Conservation (phyloP, 1,284 basidiomycete species). For the Cutaneotrichosporon sp. region DNA sequence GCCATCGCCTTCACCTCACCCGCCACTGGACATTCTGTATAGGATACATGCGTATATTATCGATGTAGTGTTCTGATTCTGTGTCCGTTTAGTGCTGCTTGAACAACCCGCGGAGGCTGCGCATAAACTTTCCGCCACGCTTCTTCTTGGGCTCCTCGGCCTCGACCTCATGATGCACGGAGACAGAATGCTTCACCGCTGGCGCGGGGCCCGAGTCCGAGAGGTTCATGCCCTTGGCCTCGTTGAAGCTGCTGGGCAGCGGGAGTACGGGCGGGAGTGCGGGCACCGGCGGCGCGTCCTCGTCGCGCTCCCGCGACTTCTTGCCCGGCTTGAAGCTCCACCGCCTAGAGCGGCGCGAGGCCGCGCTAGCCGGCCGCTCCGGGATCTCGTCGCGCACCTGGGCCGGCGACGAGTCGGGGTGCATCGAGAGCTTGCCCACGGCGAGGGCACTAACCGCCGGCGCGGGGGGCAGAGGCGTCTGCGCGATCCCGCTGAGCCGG, state of each 20-base stretch:
- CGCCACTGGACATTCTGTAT: not conserved
- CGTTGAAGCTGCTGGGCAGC: not conserved
- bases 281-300: not conserved
- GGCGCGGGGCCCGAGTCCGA: not conserved
- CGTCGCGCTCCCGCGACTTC: not conserved
- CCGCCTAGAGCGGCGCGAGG: not conserved
- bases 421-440: not conserved
- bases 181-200: not conserved
- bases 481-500: not conserved
- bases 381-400: not conserved
- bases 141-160: not conserved
- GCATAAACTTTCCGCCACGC: constrained; percentile 3
- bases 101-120: not conserved
- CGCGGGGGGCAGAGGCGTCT: not conserved
- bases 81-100: not conserved
- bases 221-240: not conserved
- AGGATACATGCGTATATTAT: no score
- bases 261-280: not conserved
- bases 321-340: constrained; percentile 1
- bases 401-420: not conserved
- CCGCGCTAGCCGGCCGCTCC: not conserved
- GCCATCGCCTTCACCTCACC: no score
- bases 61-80: not conserved
- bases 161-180: not conserved
- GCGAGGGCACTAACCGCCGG: not conserved